These are phyloP conservation scores for Penicillium argentinense DNA, from an alignment of 495 filamentous ascomycete genomes.

Conservation along the genomic window DNA sequence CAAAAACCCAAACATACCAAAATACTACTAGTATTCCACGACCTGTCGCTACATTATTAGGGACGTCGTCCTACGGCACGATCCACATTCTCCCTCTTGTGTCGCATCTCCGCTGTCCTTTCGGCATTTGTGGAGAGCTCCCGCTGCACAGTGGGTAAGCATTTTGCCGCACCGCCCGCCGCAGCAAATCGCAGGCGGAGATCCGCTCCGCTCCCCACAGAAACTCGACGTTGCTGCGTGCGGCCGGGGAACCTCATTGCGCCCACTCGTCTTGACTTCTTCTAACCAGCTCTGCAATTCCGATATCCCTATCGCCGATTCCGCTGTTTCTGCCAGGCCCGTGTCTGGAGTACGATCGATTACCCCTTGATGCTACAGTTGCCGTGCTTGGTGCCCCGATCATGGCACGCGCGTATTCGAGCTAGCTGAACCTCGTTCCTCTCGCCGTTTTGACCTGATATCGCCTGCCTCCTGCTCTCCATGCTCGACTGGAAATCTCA, in stretches of 20 bases:
- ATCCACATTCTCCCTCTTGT: too few relatives aligned
- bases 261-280: not conserved
- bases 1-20: too few relatives aligned
- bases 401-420: slow-evolving; percentile 7
- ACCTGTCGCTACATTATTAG: too few relatives aligned
- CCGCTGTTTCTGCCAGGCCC: not conserved
- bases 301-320: not conserved
- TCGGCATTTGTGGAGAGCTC: too few relatives aligned
- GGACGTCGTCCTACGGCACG: too few relatives aligned
- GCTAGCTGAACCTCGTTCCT: slow-evolving; percentile 8
- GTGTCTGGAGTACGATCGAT: not conserved
- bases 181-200: not conserved
- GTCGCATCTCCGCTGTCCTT: too few relatives aligned
- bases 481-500: slow-evolving; percentile 17
- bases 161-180: too few relatives aligned
- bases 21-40: too few relatives aligned
- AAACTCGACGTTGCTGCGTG: too few relatives aligned
- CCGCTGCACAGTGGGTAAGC: too few relatives aligned
- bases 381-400: slow-evolving; percentile 1
- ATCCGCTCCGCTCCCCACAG: too few relatives aligned
- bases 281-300: not conserved
- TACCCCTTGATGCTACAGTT: slow-evolving; percentile 4
- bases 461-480: not conserved
- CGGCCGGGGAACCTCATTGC: slow-evolving; percentile 4
- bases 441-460: too few relatives aligned